A percentile compares a stretch with the other conserved stretches of the same genome.
Evolutionary conservation across 306 rosid genomes (phyloP).

Genomic region (Potentilla sterilis): DNA sequence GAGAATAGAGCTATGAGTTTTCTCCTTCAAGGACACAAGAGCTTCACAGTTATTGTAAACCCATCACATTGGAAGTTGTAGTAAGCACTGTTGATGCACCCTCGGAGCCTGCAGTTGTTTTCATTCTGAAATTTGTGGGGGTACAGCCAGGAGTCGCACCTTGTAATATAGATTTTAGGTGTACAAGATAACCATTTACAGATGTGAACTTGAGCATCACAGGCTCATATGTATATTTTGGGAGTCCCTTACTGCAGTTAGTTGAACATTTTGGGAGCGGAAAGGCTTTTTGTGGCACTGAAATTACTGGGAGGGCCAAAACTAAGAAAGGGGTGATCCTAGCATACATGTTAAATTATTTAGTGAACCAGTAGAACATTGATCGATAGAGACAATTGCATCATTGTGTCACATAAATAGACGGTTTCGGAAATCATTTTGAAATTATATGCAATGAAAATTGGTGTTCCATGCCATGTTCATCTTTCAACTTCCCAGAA

Average conservation of each 20-base stretch:
- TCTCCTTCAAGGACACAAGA: not conserved
- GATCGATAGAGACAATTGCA: too few relatives aligned
- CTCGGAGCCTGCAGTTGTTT: not conserved
- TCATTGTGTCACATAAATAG: not conserved
- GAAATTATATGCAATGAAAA: not conserved
- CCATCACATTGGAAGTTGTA: not conserved
- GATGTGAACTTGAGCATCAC: not conserved
- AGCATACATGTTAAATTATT: not conserved
- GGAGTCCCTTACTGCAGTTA: not conserved
- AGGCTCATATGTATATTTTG: not conserved
- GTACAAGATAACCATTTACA: not conserved
- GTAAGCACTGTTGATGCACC: not conserved
- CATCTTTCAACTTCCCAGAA: not conserved
- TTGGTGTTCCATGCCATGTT: not conserved
- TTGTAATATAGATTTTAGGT: conserved; percentile 16
- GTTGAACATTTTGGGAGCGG: not conserved
- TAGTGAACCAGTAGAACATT: not conserved
- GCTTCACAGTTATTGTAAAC: not conserved
- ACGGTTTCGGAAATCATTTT: not conserved
- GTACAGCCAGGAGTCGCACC: not conserved
- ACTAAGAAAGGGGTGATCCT: too few relatives aligned
- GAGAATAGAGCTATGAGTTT: not conserved
- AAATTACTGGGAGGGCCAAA: not conserved
- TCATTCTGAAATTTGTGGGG: not conserved
- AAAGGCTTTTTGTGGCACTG: not conserved